Evolutionary conservation across 192 early-diverging fungal genomes (phyloP), one percentile per base, ranked within the genome.

Genomic region (Coemansia sp.): DNA sequence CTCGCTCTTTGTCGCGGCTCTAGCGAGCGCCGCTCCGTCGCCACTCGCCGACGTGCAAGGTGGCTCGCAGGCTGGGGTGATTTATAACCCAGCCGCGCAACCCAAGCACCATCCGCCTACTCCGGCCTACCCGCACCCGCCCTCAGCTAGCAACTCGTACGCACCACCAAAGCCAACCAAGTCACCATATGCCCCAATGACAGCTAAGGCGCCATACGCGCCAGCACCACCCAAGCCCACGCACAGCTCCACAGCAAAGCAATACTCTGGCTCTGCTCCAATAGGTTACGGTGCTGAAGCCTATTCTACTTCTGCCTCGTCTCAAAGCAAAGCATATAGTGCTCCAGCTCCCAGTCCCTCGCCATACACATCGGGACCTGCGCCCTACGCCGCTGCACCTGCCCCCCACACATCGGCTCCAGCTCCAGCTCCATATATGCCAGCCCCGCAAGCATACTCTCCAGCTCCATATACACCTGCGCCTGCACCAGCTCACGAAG

Each of bases 1-100:
- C 49, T 77, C 75, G 19, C 51, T 77, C 15, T 61, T 77, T 17
- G 31, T 67, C 51, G 75, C 69, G 11, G 69, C 47, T 31, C 47
- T 72, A 47, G 70, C 64, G 6, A 43, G 40, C 29, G 46, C 58
- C 46, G 25, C 37, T 3, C 25, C 45, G 10, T 38, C 25, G 12
- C 45, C 42, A 27, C 20, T 43, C 42, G 7, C 45, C 61, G 10
- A 46, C 45, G 20, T 46, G 59, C 15, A 20, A 9, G 20, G 24
- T 19, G 31, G 53, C 10, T 32, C 53, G 25, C 36, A 66, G n/a
- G 49, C 24, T 17, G 49, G 49, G 4, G 49, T 15, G 27, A 17
- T 11, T 15, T 53, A 53, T 15, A 24, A 14, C 27, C 27, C 49
- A 32, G 14, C 49, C 27, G 3, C 27, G 25, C 27, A 22, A 12